phyloP scores from a whole-genome alignment of 177 flowering plant species.

The Telopea speciosissima region DNA sequence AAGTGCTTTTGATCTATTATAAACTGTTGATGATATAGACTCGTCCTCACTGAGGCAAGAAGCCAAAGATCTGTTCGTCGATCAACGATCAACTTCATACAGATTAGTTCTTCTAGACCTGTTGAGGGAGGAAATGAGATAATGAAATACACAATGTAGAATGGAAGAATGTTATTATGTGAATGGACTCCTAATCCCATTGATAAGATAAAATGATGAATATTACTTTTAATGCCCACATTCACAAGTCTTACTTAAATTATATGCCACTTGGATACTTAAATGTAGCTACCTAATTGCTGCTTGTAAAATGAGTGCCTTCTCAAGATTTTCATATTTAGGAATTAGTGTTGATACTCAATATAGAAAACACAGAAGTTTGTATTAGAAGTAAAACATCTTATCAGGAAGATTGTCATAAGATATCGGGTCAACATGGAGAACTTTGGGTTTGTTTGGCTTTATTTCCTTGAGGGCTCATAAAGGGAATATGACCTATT shows the following conservation, averaged over 20 bases:
- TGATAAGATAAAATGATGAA: no score
- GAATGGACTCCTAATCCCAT: no score
- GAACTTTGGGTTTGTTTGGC: constrained; percentile 2
- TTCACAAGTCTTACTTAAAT: no score
- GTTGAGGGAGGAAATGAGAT: constrained; percentile 1
- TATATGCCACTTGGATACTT: no score
- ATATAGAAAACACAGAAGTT: not conserved
- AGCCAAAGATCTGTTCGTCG: constrained; percentile 29
- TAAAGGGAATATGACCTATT: constrained; percentile 11
- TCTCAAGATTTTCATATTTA: not conserved
- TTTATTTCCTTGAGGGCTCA: constrained; percentile 16
- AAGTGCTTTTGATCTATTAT: constrained; percentile 25
- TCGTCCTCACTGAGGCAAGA: constrained; percentile 18
- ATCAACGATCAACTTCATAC: constrained; percentile 28
- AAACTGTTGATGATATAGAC: constrained; percentile 20
- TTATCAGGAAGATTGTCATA: constrained; percentile 25
- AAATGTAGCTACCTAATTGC: no score
- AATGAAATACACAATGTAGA: not conserved
- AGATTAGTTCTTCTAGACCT: constrained; percentile 17
- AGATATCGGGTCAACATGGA: constrained; percentile 8
- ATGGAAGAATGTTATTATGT: not conserved
- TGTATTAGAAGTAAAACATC: not conserved
- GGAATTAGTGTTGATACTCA: not conserved
- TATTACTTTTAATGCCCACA: no score
- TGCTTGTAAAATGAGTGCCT: no score